A percentile compares a stretch with the other conserved stretches of the same genome.
Evolutionary conservation across 2,329 filamentous ascomycete genomes (phyloP).

Genomic region (Alternaria ethzedia): DNA sequence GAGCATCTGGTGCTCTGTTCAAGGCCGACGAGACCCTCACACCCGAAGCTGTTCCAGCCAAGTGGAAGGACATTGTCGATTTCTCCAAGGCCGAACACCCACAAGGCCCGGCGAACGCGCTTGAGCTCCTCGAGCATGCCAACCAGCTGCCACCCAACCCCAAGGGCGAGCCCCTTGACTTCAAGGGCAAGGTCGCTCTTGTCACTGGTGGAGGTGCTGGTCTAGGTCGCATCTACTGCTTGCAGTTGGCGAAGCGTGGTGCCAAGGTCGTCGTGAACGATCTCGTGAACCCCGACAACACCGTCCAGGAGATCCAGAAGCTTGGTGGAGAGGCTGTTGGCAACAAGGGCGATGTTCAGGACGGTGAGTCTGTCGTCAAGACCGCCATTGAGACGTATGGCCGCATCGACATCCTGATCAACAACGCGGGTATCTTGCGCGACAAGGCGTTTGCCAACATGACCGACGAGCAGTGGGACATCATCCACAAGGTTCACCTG

Average conservation of each 20-base stretch:
- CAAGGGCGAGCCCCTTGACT: slow-evolving; percentile 41
- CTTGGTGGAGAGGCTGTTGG: slow-evolving; percentile 87
- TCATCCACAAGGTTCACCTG: slow-evolving; percentile 90
- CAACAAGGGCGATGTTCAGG: slow-evolving; percentile 91
- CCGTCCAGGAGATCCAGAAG: slow-evolving; percentile 92
- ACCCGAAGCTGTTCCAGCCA: slow-evolving; percentile 82
- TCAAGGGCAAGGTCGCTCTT: slow-evolving; percentile 48
- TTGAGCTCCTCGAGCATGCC: slow-evolving; percentile 65
- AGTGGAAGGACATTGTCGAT: slow-evolving; percentile 87
- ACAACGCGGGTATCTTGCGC: slow-evolving; percentile 96
- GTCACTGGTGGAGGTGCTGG: slow-evolving; percentile 52
- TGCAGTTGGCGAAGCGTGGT: slow-evolving; percentile 85
- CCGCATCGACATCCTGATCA: slow-evolving; percentile 92
- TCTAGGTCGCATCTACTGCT: slow-evolving; percentile 87
- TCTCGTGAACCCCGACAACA: slow-evolving; percentile 86
- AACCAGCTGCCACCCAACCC: slow-evolving; percentile 39
- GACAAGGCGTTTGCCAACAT: slow-evolving; percentile 99
- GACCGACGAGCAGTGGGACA: slow-evolving; percentile 92
- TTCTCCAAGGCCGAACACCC: slow-evolving; percentile 86
- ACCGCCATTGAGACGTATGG: slow-evolving; percentile 91
- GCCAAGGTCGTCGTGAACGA: slow-evolving; percentile 94
- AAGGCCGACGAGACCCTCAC: slow-evolving; percentile 90
- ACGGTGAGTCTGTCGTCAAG: slow-evolving; percentile 91
- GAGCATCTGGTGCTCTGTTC: slow-evolving; percentile 84
- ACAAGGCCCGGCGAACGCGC: slow-evolving; percentile 83